These are phyloP conservation scores for Cladophialophora carrionii DNA, from an alignment of 2,329 filamentous ascomycete species.

Conservation along the genomic window DNA sequence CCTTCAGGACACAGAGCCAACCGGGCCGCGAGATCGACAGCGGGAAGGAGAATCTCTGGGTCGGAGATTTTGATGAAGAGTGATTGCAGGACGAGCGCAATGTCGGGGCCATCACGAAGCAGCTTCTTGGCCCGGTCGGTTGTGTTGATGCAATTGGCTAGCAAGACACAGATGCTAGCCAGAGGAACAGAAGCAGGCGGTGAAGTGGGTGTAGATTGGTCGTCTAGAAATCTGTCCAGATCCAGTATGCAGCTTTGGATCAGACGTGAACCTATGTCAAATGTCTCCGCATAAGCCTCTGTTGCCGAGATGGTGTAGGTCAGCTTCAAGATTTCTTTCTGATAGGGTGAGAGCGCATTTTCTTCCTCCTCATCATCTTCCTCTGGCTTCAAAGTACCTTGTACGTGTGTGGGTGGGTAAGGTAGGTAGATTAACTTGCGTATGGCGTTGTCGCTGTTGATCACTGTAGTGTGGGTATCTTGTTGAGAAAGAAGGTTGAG, in stretches of 20 bases:
- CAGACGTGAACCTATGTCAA: conserved; percentile 13
- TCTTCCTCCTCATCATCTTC: conserved; percentile 27
- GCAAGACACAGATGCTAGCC: conserved; percentile 25
- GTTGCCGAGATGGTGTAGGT: conserved; percentile 33
- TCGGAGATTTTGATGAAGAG: conserved; percentile 15
- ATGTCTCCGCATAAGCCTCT: conserved; percentile 23
- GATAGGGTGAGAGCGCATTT: conserved; percentile 20
- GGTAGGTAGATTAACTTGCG: conserved; percentile 29
- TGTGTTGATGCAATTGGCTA: conserved; percentile 30
- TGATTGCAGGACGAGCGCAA: conserved; percentile 7
- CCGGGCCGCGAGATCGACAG: conserved; percentile 28
- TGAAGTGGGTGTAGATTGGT: conserved; percentile 1
- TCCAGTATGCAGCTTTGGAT: conserved; percentile 17
- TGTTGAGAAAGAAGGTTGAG: conserved; percentile 32
- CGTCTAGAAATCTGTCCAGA: conserved; percentile 5
- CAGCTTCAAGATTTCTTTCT: conserved; percentile 31
- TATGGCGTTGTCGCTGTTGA: conserved; percentile 19
- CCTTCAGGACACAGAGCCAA: conserved; percentile 29
- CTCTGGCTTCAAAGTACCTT: background rate
- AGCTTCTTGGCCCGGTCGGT: conserved; percentile 23
- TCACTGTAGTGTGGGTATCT: conserved; percentile 16
- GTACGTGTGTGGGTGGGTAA: background rate
- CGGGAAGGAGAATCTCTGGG: conserved; percentile 29
- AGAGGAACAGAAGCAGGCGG: conserved; percentile 17
- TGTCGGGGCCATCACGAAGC: conserved; percentile 1